Evolutionary conservation across 2,329 filamentous ascomycete genomes (phyloP).

Genomic region (Tolypocladium paradoxum): DNA sequence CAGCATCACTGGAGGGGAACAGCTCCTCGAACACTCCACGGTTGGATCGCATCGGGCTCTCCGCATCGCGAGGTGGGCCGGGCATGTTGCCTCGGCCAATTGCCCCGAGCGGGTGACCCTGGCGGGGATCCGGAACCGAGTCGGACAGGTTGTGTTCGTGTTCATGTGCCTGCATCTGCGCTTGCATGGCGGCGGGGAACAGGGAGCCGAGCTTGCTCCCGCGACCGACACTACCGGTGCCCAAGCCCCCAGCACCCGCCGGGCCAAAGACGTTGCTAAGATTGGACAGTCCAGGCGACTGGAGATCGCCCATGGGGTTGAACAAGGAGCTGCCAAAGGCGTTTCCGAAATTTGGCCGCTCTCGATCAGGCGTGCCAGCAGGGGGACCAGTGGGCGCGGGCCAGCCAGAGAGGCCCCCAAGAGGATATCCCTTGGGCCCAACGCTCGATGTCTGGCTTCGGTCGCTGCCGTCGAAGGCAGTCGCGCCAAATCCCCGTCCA

Average conservation of each 20-base stretch:
- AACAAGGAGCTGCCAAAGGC: conserved; percentile 75
- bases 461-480: conserved; percentile 62
- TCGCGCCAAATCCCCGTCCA: conserved; percentile 38
- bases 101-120: conserved; percentile 51
- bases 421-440: conserved; percentile 62
- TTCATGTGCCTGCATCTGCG: conserved; percentile 71
- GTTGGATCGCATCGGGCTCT: conserved; percentile 46
- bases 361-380: conserved; percentile 57
- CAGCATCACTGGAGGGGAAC: conserved; percentile 28
- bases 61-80: conserved; percentile 42
- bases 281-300: conserved; percentile 60
- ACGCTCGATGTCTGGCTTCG: conserved; percentile 89
- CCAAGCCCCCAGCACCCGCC: conserved; percentile 40
- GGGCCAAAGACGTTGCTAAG: conserved; percentile 61
- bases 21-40: conserved; percentile 46
- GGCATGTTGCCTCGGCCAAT: conserved; percentile 54
- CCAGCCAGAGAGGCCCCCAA: conserved; percentile 54
- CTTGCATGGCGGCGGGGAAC: conserved; percentile 83
- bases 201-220: conserved; percentile 77
- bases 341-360: conserved; percentile 42
- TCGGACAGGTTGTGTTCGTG: conserved; percentile 51
- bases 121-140: conserved; percentile 47
- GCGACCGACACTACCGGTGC: conserved; percentile 58
- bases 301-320: conserved; percentile 64
- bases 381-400: conserved; percentile 44